Evolutionary conservation across 2,329 filamentous ascomycete genomes (phyloP), one percentile per base, ranked within the genome.

Genomic region (Didymella exigua): DNA sequence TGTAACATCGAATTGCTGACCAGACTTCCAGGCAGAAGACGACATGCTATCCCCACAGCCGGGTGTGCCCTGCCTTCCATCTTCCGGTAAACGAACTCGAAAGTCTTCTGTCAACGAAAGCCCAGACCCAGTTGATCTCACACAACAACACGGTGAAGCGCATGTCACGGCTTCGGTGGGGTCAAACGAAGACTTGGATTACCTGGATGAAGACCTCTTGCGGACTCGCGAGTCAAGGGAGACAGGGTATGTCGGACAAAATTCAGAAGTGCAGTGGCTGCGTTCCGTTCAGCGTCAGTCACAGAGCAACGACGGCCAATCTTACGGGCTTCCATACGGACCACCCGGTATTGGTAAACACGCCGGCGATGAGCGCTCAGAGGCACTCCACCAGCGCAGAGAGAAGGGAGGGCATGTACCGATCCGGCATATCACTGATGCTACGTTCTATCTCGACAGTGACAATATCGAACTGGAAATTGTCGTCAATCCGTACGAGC

Each of bases 371-470:
- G 47, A 60, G 50, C 60, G 63, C 10, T 52, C 54, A 14, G 48
- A 62, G 18, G 66, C 66, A 21, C 48, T 66, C 9, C 66, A 66
- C 16, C 54, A 64, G 42, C 63, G 62, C 2, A 59, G 60, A 34
- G 1, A 19, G 4, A 44, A 57, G 8, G 43, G 37, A 4, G 27
- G 34, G 44, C 37, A 59, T 59, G 46, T 43, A 7, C 49, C 58
- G 0, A 54, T 55, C 43, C 54, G 38, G 7, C 50, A 61, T 23
- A 67, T 70, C 38, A 69, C 67, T 6, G 65, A 68, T 21, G 57
- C 65, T 1, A 66, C 63, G 1, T 73, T 71, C 33, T 78, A 78
- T 48, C 60, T 75, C 23, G 73, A 76, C 33, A 68, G 67, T 13
- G 60, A 74, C 9, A 60, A 59, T 27, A 54, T 70, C 6, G 58